Evolutionary conservation across 257 asterid species (phyloP), one percentile per base, ranked within the genome.

Genomic region (Cruciata laevipes): DNA sequence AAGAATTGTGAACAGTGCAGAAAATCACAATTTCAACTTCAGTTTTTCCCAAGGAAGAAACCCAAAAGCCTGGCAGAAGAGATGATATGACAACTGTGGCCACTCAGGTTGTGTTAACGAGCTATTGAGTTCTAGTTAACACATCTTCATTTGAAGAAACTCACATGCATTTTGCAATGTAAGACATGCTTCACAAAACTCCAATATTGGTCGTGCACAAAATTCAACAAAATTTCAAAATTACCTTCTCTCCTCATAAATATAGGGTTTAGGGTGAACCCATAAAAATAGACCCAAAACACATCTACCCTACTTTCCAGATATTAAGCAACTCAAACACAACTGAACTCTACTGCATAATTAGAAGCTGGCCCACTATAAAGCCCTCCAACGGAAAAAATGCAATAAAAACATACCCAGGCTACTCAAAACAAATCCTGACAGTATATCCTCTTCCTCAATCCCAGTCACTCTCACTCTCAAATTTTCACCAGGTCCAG

Each of bases 401-500:
- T 53, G 31, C 23, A 30, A 12, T 62, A 59, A 63, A 64, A 14
- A 80, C 90, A 25, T 84, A 95, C 99, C 89, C 61, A 71, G 13
- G 70, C 92, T 83, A 61, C 81, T 80, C 67, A 88, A 63, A 71
- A 90, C 93, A 71, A 95, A 95, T 21, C 99, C 99, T 3, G 84
- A 69, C 16, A 82, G 3, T 35, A 94, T 83, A 16, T 90, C 96
- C 71, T 94, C 97, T 69, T 94, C 97, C 78, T 94, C 96, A 17
- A 94, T 68, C 61, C 97, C 98, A 57, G 99, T 79, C 61, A 94
- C 32, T 81, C 96, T 81, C 63, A 90, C 95, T 71, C 97, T 89
- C 82, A 94, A 75, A 76, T 94, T 94, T 80, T 94, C 97, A 79
- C 98, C 96, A 58, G 97, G 99, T 74, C 90, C 95, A 7, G 93